Conservation (phyloP, 257 asterid genomes). For the Solanum virginianum region DNA sequence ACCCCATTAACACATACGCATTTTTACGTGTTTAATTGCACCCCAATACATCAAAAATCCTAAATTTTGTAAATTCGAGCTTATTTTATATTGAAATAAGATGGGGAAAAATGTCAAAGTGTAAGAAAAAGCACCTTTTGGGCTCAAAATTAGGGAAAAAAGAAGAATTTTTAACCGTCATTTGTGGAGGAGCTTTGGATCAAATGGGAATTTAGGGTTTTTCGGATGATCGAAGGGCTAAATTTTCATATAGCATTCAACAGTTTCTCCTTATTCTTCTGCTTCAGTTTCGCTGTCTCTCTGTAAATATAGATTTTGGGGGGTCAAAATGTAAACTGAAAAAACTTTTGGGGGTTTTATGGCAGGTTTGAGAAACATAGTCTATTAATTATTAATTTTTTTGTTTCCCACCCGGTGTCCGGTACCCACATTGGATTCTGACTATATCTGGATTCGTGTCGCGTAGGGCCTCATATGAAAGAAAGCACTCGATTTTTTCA, state of each 20-base stretch:
- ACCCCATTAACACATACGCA: background rate
- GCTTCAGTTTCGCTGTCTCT: background rate
- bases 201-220: conserved; percentile 3
- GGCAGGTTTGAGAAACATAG: background rate
- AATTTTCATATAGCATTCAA: background rate
- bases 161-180: conserved; percentile 15
- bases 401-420: too few relatives aligned
- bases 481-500: too few relatives aligned
- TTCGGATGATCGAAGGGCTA: conserved; percentile 20
- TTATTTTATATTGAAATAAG: background rate
- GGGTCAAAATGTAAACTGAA: background rate
- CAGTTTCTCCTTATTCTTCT: conserved; percentile 8
- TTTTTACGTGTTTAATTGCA: background rate
- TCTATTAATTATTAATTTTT: too few relatives aligned
- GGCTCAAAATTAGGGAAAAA: conserved; percentile 15
- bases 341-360: background rate
- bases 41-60: background rate
- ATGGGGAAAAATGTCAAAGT: background rate
- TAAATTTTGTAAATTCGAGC: background rate
- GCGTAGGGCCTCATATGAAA: too few relatives aligned
- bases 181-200: conserved; percentile 10
- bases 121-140: conserved; percentile 12
- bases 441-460: too few relatives aligned
- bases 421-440: too few relatives aligned
- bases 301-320: background rate